Conservation (phyloP, 208 protist genomes). For the Leishmania tropica region DNA sequence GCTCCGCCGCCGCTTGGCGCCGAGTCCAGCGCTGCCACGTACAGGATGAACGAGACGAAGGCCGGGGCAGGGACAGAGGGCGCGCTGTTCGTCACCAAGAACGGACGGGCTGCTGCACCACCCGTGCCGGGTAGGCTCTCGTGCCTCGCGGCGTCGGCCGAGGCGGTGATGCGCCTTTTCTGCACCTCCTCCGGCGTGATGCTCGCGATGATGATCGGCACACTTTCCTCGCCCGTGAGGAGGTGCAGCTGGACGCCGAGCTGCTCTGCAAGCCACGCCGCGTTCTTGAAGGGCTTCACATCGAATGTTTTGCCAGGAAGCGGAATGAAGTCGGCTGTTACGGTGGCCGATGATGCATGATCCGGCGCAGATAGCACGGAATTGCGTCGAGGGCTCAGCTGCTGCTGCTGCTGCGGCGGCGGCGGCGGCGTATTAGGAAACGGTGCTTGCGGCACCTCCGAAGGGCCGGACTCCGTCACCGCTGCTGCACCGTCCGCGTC, state of each 20-base stretch:
- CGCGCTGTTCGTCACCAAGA: not conserved
- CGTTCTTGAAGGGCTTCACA: conserved; percentile 57
- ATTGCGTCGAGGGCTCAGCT: not conserved
- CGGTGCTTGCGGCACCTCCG: conserved; percentile 7
- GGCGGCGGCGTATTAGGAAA: not conserved
- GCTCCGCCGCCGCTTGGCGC: not conserved
- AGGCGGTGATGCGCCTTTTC: not conserved
- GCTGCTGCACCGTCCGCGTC: not conserved
- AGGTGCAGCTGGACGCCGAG: conserved; percentile 52
- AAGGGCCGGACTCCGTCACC: not conserved
- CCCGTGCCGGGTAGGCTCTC: not conserved
- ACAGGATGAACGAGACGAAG: conserved; percentile 25
- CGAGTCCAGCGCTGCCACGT: conserved; percentile 30
- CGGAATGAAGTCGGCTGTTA: conserved; percentile 4
- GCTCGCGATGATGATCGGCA: conserved; percentile 41
- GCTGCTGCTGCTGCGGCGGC: not conserved
- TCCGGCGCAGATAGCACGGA: not conserved
- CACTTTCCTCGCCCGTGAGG: conserved; percentile 31
- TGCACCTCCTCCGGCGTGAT: conserved; percentile 24
- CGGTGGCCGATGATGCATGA: not conserved
- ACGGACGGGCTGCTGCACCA: not conserved
- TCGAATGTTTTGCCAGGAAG: conserved; percentile 68
- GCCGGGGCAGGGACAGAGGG: not conserved
- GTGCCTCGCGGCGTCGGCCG: not conserved
- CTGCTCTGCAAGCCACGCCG: conserved; percentile 52